These are phyloP conservation scores for Silene conica DNA, from an alignment of 148 eudicot species.

Conservation along the genomic window DNA sequence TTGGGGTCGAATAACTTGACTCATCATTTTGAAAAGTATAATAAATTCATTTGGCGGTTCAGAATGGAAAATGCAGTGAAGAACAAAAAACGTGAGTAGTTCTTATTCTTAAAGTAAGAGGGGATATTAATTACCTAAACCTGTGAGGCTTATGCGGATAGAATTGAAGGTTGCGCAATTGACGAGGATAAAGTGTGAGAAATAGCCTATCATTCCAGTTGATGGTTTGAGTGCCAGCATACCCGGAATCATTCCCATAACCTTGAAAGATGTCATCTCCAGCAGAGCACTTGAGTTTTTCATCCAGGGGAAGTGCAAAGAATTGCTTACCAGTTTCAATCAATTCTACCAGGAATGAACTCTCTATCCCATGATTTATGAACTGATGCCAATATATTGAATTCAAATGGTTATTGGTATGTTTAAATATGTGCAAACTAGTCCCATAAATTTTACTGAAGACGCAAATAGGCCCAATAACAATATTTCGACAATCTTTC, in stretches of 20 bases:
- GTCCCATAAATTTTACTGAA: too few relatives aligned
- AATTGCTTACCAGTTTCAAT: conserved; percentile 33
- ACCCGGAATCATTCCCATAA: conserved; percentile 42
- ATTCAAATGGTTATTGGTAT: too few relatives aligned
- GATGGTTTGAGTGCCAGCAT: conserved; percentile 24
- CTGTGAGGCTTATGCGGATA: conserved; percentile 58
- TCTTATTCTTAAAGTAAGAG: too few relatives aligned
- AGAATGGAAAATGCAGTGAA: too few relatives aligned
- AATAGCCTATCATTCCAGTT: conserved; percentile 53
- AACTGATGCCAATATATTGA: background rate
- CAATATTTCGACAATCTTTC: too few relatives aligned
- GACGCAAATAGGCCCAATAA: too few relatives aligned
- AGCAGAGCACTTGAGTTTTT: conserved; percentile 35
- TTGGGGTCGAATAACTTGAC: too few relatives aligned
- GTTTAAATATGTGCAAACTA: too few relatives aligned
- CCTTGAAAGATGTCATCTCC: conserved; percentile 38
- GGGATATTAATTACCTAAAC: conserved; percentile 31
- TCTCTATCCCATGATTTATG: conserved; percentile 47
- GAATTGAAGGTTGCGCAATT: conserved; percentile 29
- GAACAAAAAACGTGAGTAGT: background rate
- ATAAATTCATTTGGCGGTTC: too few relatives aligned
- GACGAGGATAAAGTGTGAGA: conserved; percentile 34
- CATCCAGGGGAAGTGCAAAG: conserved; percentile 42
- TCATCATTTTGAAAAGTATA: too few relatives aligned
- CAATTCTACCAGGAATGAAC: conserved; percentile 42